These are phyloP conservation scores for Aegilops bicornis DNA, from an alignment of 176 grass and related monocot genomes.

Conservation along the genomic window DNA sequence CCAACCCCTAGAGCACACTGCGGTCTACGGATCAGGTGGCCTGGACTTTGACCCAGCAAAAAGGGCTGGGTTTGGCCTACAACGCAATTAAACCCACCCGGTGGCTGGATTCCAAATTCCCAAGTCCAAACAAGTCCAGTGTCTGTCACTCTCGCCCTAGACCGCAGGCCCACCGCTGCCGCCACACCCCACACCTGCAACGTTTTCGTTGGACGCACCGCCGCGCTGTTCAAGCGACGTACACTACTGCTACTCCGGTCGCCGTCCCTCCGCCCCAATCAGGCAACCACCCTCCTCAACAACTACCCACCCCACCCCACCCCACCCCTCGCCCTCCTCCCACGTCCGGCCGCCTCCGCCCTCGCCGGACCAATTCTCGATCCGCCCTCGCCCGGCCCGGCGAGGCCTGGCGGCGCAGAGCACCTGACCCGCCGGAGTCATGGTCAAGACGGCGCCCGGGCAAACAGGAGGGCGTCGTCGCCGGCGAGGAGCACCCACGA, in stretches of 20 bases:
- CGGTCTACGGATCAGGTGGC: not conserved
- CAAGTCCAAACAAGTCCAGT: not conserved
- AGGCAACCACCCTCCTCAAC: not conserved
- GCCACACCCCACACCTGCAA: not conserved
- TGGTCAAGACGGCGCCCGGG: not conserved
- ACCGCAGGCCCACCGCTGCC: not conserved
- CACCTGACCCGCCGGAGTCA: not conserved
- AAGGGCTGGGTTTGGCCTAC: not conserved
- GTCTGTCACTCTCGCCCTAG: conserved; percentile 8
- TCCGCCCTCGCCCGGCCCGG: not conserved
- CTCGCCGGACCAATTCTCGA: not conserved
- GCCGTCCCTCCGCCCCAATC: conserved; percentile 1
- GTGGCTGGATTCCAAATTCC: not conserved
- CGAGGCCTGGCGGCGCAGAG: not conserved
- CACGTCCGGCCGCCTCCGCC: not conserved
- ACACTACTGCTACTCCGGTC: not conserved
- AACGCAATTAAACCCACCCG: not conserved
- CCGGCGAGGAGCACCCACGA: not conserved
- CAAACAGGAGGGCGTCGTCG: not conserved
- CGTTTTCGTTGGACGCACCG: not conserved
- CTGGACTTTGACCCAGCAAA: conserved; percentile 5
- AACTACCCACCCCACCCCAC: conserved; percentile 15
- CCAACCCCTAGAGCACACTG: not conserved
- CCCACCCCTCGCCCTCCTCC: not conserved
- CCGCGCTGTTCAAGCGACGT: too few species aligned